These are phyloP conservation scores for Globisporangium rhizosaccharum DNA, from an alignment of 352 stramenopile genomes.

Conservation along the genomic window DNA sequence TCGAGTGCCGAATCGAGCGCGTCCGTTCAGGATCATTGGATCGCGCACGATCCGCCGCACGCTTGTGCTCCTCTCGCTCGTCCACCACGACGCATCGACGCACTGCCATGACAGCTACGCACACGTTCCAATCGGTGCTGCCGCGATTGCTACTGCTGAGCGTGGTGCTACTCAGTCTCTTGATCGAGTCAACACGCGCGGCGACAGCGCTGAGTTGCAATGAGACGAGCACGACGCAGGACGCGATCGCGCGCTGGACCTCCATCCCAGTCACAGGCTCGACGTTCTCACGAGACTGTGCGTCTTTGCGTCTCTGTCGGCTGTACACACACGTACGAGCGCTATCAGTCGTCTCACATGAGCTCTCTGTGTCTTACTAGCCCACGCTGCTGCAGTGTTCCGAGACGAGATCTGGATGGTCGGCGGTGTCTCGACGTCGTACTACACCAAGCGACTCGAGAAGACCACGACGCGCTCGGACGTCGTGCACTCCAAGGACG, in stretches of 20 bases:
- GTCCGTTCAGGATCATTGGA: slow-evolving; percentile 6
- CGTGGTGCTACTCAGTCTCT: neutral
- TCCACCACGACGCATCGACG: too few species aligned
- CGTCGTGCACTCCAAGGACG: slow-evolving; percentile 54
- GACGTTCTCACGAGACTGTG: slow-evolving; percentile 70
- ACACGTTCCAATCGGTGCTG: neutral
- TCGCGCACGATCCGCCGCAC: neutral
- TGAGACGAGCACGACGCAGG: slow-evolving; percentile 36
- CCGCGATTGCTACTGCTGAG: neutral
- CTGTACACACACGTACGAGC: neutral
- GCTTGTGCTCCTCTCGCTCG: neutral
- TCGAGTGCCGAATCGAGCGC: neutral
- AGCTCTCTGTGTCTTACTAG: slow-evolving; percentile 18
- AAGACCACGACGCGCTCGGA: slow-evolving; percentile 63
- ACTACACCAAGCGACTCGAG: slow-evolving; percentile 74
- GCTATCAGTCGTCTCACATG: too few species aligned
- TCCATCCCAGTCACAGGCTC: slow-evolving; percentile 26
- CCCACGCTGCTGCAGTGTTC: slow-evolving; percentile 59
- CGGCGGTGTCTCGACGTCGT: slow-evolving; percentile 60
- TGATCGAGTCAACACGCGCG: neutral
- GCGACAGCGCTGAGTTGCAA: slow-evolving; percentile 39
- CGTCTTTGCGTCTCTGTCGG: neutral
- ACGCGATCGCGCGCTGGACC: slow-evolving; percentile 43
- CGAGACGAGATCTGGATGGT: slow-evolving; percentile 64
- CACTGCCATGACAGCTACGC: too few species aligned